Conservation (phyloP, 2,329 filamentous ascomycete genomes). For the Proliferodiscus dingleyae region DNA sequence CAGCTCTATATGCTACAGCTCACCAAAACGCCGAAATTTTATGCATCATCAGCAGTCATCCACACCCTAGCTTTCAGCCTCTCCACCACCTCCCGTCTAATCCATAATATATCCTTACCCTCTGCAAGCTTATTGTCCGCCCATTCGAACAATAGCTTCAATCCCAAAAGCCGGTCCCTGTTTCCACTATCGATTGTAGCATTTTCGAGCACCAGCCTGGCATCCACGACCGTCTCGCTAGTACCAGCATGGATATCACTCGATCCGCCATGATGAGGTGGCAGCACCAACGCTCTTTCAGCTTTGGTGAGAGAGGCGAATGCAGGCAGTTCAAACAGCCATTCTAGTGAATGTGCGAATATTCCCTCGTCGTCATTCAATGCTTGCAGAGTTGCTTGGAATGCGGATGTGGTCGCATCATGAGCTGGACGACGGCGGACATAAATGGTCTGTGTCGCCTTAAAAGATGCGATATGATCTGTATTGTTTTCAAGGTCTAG, state of each 20-base stretch:
- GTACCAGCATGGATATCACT: conserved; percentile 44
- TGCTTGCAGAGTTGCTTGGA: conserved; percentile 57
- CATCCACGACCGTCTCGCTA: conserved; percentile 57
- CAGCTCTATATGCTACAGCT: not conserved
- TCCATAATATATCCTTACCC: conserved; percentile 43
- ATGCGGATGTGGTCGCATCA: conserved; percentile 51
- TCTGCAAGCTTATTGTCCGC: conserved; percentile 45
- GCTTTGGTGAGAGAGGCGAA: conserved; percentile 51
- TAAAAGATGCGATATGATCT: conserved; percentile 52
- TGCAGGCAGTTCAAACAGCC: conserved; percentile 55
- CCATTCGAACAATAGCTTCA: conserved; percentile 62
- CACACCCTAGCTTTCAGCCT: conserved; percentile 47
- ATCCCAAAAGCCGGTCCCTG: conserved; percentile 54
- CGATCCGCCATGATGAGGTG: conserved; percentile 37
- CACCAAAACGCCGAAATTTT: not conserved
- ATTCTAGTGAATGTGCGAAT: conserved; percentile 50
- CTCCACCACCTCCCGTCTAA: conserved; percentile 52
- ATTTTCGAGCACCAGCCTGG: conserved; percentile 51
- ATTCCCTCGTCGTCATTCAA: conserved; percentile 53
- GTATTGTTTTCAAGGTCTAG: conserved; percentile 58
- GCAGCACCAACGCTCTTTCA: conserved; percentile 50
- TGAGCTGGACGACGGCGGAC: conserved; percentile 55
- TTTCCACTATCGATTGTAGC: conserved; percentile 43
- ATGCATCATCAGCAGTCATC: conserved; percentile 28
- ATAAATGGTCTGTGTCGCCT: conserved; percentile 55